Percentiles rank a stretch among this genome's conserved stretches.
phyloP scores from a whole-genome alignment of 2,329 filamentous ascomycete genomes.

The Cadophora luteo-olivacea region DNA sequence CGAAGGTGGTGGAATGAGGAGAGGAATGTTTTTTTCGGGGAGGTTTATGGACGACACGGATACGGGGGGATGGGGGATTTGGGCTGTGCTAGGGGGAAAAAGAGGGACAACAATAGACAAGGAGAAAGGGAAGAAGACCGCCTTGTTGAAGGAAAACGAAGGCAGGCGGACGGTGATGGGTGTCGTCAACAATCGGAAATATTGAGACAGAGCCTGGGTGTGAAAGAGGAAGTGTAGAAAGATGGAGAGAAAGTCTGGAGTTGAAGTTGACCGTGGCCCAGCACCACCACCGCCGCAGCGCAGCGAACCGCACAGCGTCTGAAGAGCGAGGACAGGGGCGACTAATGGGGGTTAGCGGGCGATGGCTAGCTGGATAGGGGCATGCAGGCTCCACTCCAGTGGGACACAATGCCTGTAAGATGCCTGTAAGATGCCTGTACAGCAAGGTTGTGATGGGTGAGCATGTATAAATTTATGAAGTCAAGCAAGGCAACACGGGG shows the following conservation, averaged over 20 bases:
- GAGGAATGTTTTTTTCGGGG: slow-evolving; percentile 30
- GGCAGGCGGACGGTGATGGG: slow-evolving; percentile 20
- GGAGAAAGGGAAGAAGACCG: slow-evolving; percentile 25
- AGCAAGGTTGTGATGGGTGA: neutral
- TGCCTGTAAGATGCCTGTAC: neutral
- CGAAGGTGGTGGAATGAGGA: slow-evolving; percentile 35
- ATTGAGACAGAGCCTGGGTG: slow-evolving; percentile 28
- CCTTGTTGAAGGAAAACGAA: slow-evolving; percentile 20
- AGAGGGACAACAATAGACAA: slow-evolving; percentile 33
- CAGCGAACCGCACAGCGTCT: neutral
- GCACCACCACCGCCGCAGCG: neutral
- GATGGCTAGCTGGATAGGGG: slow-evolving; percentile 14
- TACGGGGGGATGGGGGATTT: slow-evolving; percentile 7
- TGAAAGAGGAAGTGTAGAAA: slow-evolving; percentile 21
- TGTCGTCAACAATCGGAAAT: slow-evolving; percentile 27
- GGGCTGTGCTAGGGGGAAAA: slow-evolving; percentile 25
- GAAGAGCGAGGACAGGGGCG: slow-evolving; percentile 15
- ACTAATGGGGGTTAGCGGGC: neutral
- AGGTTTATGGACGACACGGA: slow-evolving; percentile 16
- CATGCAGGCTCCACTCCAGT: neutral
- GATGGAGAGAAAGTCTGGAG: slow-evolving; percentile 20
- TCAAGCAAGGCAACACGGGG: slow-evolving; percentile 1
- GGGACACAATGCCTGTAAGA: neutral
- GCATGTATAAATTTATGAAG: slow-evolving; percentile 16
- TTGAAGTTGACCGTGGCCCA: slow-evolving; percentile 5